Evolutionary conservation across 352 stramenopile species (phyloP), one percentile per base, ranked within the genome.

Genomic region (Discostella stelligera): DNA sequence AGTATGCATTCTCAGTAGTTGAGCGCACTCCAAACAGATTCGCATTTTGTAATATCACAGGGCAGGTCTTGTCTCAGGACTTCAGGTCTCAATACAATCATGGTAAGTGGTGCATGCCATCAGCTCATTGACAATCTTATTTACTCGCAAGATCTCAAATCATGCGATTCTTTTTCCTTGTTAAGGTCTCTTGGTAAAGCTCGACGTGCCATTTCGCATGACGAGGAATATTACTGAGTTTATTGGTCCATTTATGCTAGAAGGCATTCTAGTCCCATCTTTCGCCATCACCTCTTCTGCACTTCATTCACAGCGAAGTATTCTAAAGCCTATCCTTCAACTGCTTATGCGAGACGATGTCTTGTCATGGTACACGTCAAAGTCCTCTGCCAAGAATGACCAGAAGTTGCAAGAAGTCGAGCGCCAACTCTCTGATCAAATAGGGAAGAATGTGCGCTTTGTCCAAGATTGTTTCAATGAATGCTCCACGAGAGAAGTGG

Each of bases 301-400:
- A 39, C 75, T 92, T 48, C 66, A 79, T 58, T 61, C 77, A 67
- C 77, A 89, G 49, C 59, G 60, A 61, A 77, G 74, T 41, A 65
- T 89, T 54, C 83, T 94, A 20, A 83, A 90, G 50, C 80, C 87
- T 9, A 86, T 91, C 32, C 66, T 93, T 8, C 76, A 88, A 39
- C 76, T 94, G 16, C 67, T 94, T 32, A 77, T 93, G 55, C 77
- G 88, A 74, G 89, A 94, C 76, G 89, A 94, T 74, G 86, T 94
- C 18, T 75, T 94, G 48, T 77, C 87, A 21, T 94, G 89, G 86
- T 93, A 92, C 61, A 86, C 61, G 73, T 92, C 82, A 7, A 93
- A 93, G 69, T 90, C 86, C 21, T 83, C 82, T 44, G 74, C 82
- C 7, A 91, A 86, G 30, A 90, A 83, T 71, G 89, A 94, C 71